A percentile compares a stretch with the other conserved stretches of the same genome.
phyloP scores from a whole-genome alignment of 2,329 filamentous ascomycete genomes.

The Aschersonia sp. region DNA sequence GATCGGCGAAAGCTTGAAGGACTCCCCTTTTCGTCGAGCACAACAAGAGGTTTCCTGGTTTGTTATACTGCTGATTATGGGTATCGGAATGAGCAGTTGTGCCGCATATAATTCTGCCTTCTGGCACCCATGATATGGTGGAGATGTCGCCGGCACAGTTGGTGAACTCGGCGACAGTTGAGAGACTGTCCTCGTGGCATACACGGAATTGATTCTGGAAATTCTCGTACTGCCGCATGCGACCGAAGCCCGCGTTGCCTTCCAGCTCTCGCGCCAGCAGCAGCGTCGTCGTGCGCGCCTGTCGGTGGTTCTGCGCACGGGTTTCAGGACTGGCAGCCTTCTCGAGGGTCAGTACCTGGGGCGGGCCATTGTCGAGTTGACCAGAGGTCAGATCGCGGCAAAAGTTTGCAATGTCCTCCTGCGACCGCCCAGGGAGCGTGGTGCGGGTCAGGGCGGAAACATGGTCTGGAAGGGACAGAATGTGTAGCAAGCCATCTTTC shows the following conservation, averaged over 20 bases:
- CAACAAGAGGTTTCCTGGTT: constrained; percentile 44
- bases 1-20: constrained; percentile 38
- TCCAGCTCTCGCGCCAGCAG: constrained; percentile 34
- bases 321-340: constrained; percentile 6
- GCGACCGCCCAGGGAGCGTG: constrained; percentile 10
- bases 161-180: constrained; percentile 38
- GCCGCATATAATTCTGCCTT: constrained; percentile 42
- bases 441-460: constrained; percentile 10
- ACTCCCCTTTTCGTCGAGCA: constrained; percentile 30
- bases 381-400: constrained; percentile 15
- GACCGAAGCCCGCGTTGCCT: constrained; percentile 27
- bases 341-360: not conserved
- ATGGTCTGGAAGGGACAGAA: constrained; percentile 8
- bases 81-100: constrained; percentile 47
- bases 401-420: constrained; percentile 16
- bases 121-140: constrained; percentile 41
- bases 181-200: constrained; percentile 35
- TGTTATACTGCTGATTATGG: constrained; percentile 53
- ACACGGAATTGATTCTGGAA: constrained; percentile 29
- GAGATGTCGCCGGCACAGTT: constrained; percentile 48
- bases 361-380: not conserved
- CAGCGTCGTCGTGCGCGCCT: constrained; percentile 21
- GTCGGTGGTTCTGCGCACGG: constrained; percentile 5
- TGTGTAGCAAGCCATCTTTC: constrained; percentile 4
- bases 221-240: constrained; percentile 25